Evolutionary conservation across 2,329 filamentous ascomycete species (phyloP).

Genomic region (Diaporthe vaccinii): DNA sequence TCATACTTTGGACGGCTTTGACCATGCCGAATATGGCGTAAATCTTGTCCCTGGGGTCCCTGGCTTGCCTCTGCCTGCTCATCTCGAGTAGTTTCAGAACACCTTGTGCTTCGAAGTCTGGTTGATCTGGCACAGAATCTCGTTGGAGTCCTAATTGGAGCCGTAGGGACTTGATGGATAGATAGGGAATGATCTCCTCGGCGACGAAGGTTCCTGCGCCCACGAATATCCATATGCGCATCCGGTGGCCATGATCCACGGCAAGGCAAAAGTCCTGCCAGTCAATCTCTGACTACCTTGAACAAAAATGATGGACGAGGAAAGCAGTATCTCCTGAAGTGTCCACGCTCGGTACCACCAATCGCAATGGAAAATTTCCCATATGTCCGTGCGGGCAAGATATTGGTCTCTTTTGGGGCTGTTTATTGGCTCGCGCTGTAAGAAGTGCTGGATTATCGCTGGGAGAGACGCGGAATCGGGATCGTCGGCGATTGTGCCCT

Average conservation of each 20-base stretch:
- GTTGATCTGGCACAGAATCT: not conserved
- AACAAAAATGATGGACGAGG: not conserved
- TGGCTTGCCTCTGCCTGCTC: not conserved
- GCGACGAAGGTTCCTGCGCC: not conserved
- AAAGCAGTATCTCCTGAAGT: constrained; percentile 17
- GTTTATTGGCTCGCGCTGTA: not conserved
- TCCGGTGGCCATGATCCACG: not conserved
- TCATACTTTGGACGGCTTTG: not conserved
- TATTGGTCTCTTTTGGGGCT: not conserved
- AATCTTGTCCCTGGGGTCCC: constrained; percentile 8
- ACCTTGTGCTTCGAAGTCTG: constrained; percentile 1
- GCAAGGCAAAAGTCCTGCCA: constrained; percentile 5
- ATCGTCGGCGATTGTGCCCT: not conserved
- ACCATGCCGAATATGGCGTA: constrained; percentile 2
- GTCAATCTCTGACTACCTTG: not conserved
- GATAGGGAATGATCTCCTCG: not conserved
- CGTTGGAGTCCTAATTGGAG: not conserved
- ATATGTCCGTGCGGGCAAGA: not conserved
- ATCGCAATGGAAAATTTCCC: not conserved
- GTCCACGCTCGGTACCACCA: constrained; percentile 15
- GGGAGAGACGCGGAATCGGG: not conserved
- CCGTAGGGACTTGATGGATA: not conserved
- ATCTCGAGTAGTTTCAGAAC: not conserved
- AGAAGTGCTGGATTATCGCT: not conserved
- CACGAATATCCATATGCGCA: not conserved